These are phyloP conservation scores for Rubroboletus pulcherrimus DNA, from an alignment of 768 basidiomycete species.

Conservation along the genomic window DNA sequence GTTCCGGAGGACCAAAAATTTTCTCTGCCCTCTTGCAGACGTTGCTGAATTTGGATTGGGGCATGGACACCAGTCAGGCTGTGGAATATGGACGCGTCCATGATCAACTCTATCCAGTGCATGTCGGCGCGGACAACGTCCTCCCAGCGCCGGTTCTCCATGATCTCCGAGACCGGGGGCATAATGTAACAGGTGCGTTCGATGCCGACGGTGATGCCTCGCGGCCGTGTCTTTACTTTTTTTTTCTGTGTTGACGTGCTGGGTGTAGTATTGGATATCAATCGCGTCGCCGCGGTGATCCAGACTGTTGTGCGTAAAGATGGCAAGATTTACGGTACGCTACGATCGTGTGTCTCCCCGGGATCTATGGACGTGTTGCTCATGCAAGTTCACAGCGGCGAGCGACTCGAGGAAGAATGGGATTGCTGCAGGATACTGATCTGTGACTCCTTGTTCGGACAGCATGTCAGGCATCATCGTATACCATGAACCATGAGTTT, in stretches of 20 bases:
- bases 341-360: neutral
- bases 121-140: conserved; percentile 56
- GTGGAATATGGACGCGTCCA: conserved; percentile 86
- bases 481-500: neutral
- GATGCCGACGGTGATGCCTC: neutral
- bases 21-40: conserved; percentile 78
- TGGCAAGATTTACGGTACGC: conserved; percentile 61
- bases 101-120: conserved; percentile 74
- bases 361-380: neutral
- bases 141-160: conserved; percentile 57
- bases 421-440: conserved; percentile 80
- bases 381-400: conserved; percentile 48
- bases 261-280: conserved; percentile 55
- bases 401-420: conserved; percentile 93
- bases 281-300: conserved; percentile 71
- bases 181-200: conserved; percentile 61
- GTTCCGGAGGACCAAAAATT: conserved; percentile 85
- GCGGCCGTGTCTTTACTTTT: neutral
- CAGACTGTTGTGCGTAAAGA: conserved; percentile 56
- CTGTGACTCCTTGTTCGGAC: no score
- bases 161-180: conserved; percentile 57
- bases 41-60: conserved; percentile 72
- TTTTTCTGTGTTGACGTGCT: neutral
- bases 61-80: conserved; percentile 71
- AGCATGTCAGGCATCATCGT: no score